Conservation (phyloP, 805 yeast species). For the Candida hispaniensis region DNA sequence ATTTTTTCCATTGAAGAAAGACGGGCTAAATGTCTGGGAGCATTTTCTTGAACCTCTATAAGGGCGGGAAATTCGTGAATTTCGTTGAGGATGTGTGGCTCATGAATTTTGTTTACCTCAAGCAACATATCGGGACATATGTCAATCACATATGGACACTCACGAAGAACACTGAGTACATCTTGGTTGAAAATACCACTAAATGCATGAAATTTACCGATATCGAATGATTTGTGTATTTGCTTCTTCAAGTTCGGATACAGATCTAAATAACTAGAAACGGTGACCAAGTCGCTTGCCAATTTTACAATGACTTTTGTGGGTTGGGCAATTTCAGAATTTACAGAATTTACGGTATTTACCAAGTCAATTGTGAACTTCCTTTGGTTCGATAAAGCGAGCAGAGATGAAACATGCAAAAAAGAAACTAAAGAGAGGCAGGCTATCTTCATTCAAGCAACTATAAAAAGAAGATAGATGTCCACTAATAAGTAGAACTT, state of each 20-base stretch:
- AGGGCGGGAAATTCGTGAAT: conserved; percentile 4
- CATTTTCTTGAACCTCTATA: conserved; percentile 1
- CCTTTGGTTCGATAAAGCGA: no score
- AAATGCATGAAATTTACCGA: conserved; percentile 10
- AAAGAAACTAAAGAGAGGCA: no score
- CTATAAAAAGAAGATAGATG: no score
- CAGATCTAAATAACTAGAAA: conserved; percentile 5
- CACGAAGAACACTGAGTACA: conserved; percentile 4
- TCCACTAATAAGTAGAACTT: no score
- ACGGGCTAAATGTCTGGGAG: conserved; percentile 13
- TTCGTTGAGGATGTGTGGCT: conserved; percentile 3
- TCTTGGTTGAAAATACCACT: conserved; percentile 9
- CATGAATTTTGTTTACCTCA: no score
- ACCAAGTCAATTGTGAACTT: no score
- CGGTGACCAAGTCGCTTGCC: conserved; percentile 10
- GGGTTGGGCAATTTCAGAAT: no score
- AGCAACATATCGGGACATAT: conserved; percentile 11
- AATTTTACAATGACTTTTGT: conserved; percentile 9
- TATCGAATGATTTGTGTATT: conserved; percentile 9
- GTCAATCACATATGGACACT: conserved; percentile 10
- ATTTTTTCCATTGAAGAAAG: conserved; percentile 11
- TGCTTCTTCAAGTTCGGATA: conserved; percentile 10
- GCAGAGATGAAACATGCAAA: no score
- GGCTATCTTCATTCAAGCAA: no score
- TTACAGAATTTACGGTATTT: no score